Evolutionary conservation across 2,329 filamentous ascomycete species (phyloP).

Genomic region (Beauveria rudraprayagi): DNA sequence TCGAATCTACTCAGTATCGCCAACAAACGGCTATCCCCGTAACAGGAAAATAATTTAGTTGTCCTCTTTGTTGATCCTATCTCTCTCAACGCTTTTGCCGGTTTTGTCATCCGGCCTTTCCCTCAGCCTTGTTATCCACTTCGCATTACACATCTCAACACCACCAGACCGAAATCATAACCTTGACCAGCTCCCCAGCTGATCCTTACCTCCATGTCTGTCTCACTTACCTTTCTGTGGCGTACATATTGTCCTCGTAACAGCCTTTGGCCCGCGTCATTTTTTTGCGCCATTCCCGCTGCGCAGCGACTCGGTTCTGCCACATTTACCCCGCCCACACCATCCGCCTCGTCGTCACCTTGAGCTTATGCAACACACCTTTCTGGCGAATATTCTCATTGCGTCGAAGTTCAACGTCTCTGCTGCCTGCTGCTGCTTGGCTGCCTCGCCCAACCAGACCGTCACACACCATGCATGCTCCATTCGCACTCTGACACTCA

Average conservation of each 20-base stretch:
- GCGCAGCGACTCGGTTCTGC: conserved; percentile 4
- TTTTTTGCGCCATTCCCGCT: not conserved
- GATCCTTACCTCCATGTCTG: not conserved
- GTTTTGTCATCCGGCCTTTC: too few species aligned
- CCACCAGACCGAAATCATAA: too few species aligned
- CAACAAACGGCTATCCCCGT: not conserved
- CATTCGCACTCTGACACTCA: not conserved
- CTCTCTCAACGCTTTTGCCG: too few species aligned
- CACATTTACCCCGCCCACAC: conserved; percentile 2
- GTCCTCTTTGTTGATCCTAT: too few species aligned
- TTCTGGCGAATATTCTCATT: not conserved
- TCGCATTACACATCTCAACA: not conserved
- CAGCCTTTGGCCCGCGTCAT: not conserved
- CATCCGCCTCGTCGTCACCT: not conserved
- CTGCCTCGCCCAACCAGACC: not conserved
- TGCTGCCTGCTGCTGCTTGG: not conserved
- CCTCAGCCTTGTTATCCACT: not conserved
- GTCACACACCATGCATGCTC: not conserved
- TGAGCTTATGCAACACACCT: not conserved
- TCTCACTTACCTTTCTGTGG: not conserved
- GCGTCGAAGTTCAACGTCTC: not conserved
- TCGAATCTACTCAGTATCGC: not conserved
- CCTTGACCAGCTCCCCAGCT: not conserved
- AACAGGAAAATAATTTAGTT: too few species aligned
- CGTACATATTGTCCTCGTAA: not conserved